Base-by-base conservation (phyloP, 352 stramenopile species). In the Phytopythium kandeliae region DNA sequence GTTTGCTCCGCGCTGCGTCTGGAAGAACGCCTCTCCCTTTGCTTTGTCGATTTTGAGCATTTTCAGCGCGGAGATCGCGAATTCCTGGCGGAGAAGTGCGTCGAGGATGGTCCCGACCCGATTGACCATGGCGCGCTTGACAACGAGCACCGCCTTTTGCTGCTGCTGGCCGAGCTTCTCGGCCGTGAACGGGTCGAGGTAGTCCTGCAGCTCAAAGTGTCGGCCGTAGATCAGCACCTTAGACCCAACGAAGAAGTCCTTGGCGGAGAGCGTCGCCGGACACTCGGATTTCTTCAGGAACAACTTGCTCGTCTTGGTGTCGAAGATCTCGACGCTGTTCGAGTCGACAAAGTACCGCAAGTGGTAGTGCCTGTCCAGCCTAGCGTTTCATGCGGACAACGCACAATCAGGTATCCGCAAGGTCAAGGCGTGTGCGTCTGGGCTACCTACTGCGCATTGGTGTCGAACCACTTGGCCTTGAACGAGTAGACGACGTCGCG, bases 271-370 rank as follows among this genome's bases (percentile, higher is more conserved):
- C 11, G 80, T 65, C 7, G 67, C 33, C 3, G 85, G 84, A 40
- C 86, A 81, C 52, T 94, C 87, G 30, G 82, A 94, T 55, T 92
- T 95, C 57, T 96, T 96, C 15, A 97, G 77, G 60, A 97, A 97
- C 11, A 91, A 72, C 38, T 90, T 84, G 61, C 85, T 90, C 11
- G 71, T 89, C 62, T 93, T 94, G 26, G 78, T 68, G 57, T 96
- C 86, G 56, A 92, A 85, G 65, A 96, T 95, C 69, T 96, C 86
- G 42, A 93, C 68, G 46, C 92, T 71, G 65, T 92, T 63, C 44
- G 69, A 74, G 38, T 92, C 75, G 24, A 76, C 58, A 53, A 86
- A 96, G 65, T 92, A 95, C 28, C 80, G 78, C 43, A 92, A 65
- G 49, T 81, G 75, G 67, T 82, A 92, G 22, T 85, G 78, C 19